phyloP scores from a whole-genome alignment of 257 asterid species.

The Solanum ossicruentum region DNA sequence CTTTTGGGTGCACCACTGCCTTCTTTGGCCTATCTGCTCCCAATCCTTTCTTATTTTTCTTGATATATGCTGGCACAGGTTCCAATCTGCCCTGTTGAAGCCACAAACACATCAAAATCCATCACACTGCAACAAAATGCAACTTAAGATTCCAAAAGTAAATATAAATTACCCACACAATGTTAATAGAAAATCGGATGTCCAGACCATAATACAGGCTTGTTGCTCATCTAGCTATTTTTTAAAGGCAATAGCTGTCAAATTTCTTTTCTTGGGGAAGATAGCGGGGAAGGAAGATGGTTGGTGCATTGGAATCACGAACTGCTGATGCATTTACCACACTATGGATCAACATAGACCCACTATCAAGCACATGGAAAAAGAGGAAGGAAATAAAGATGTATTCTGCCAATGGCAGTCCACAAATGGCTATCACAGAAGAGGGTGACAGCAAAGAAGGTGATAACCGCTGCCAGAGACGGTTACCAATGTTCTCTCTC shows the following conservation, averaged over 20 bases:
- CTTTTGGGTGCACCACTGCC: slow-evolving; percentile 7
- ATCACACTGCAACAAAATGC: not conserved
- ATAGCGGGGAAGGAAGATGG: not conserved
- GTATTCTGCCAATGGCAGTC: not conserved
- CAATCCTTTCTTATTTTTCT: slow-evolving; percentile 73
- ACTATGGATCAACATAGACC: not conserved
- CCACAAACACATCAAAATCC: not conserved
- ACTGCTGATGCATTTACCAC: not conserved
- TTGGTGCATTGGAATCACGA: not conserved
- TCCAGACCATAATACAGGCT: not conserved
- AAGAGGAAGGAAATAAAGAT: not conserved
- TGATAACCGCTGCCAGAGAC: no score
- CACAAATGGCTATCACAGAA: not conserved
- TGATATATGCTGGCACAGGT: slow-evolving; percentile 51
- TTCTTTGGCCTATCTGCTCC: slow-evolving; percentile 69
- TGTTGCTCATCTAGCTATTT: not conserved
- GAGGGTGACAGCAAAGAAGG: not conserved
- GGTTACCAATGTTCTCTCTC: no score
- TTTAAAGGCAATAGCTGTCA: not conserved
- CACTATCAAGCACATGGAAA: not conserved
- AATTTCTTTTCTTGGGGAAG: not conserved
- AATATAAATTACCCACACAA: not conserved
- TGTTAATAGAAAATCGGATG: not conserved
- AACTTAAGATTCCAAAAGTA: not conserved
- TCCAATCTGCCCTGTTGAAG: slow-evolving; percentile 79